Percentiles rank a stretch among this genome's conserved stretches.
Conservation (phyloP, 106 monocot species). For the Phalaenopsis equestris region DNA sequence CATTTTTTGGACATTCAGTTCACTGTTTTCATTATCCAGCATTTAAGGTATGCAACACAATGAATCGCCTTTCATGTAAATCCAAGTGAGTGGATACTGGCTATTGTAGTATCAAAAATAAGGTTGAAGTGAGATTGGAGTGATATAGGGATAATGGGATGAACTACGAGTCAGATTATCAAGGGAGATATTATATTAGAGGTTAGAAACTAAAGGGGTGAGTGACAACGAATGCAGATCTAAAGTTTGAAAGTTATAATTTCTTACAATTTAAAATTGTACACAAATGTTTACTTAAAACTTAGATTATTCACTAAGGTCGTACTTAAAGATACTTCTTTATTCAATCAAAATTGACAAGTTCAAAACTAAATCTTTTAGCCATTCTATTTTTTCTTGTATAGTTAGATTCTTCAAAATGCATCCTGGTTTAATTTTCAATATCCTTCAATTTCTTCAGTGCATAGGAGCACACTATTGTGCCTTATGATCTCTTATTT, state of each 20-base stretch:
- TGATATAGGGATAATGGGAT: background rate
- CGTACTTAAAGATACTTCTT: background rate
- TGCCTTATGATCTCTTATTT: too few relatives aligned
- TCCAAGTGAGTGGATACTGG: background rate
- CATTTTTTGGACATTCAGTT: background rate
- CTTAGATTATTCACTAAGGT: background rate
- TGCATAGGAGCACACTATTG: too few relatives aligned
- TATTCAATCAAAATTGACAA: background rate
- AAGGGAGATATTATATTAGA: too few relatives aligned
- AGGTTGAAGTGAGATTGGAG: background rate
- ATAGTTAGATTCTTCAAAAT: too few relatives aligned
- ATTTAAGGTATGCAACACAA: background rate
- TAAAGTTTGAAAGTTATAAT: background rate
- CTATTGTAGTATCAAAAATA: background rate
- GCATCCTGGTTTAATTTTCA: too few relatives aligned
- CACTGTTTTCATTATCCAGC: background rate
- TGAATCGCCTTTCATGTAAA: too few relatives aligned
- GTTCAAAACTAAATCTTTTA: background rate
- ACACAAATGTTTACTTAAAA: background rate
- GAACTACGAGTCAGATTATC: background rate
- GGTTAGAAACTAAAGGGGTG: background rate
- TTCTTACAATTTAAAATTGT: background rate
- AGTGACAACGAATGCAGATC: background rate
- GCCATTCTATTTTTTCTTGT: background rate
- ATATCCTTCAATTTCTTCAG: too few relatives aligned